These are phyloP conservation scores for Floccularia luteovirens DNA, from an alignment of 768 basidiomycete species.

Conservation along the genomic window DNA sequence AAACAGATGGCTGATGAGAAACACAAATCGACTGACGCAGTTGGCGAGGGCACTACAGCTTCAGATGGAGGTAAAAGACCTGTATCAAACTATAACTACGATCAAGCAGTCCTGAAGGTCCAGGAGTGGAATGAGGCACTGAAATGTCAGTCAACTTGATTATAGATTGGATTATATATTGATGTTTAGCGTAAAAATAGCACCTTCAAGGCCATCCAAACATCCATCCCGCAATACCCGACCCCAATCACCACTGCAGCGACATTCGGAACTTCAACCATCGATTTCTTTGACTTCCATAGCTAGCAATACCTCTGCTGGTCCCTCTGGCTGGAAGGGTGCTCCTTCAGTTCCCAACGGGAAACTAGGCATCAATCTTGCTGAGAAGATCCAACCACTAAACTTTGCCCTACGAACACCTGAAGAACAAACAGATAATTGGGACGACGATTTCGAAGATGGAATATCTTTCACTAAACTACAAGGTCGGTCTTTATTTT, in stretches of 20 bases:
- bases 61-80: conserved; percentile 35
- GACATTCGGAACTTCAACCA: conserved; percentile 22
- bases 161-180: conserved; percentile 6
- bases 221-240: conserved; percentile 45
- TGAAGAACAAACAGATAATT: conserved; percentile 89
- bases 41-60: conserved; percentile 24
- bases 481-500: conserved; percentile 34
- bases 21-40: conserved; percentile 19
- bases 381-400: conserved; percentile 53
- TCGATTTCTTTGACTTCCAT: conserved; percentile 19
- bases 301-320: conserved; percentile 18
- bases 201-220: conserved; percentile 70
- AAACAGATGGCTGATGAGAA: conserved; percentile 55
- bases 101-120: conserved; percentile 90
- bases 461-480: conserved; percentile 85
- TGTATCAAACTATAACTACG: conserved; percentile 78
- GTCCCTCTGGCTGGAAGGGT: conserved; percentile 25
- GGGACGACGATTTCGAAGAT: conserved; percentile 98
- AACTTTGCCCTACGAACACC: conserved; percentile 63
- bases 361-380: conserved; percentile 32
- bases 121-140: conserved; percentile 99
- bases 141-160: conserved; percentile 50
- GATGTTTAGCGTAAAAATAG: conserved; percentile 22
- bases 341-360: conserved; percentile 20
- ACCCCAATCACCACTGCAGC: conserved; percentile 38